Evolutionary conservation across 164 flowering plant genomes (phyloP).

Genomic region (Chimonanthus salicifolius): DNA sequence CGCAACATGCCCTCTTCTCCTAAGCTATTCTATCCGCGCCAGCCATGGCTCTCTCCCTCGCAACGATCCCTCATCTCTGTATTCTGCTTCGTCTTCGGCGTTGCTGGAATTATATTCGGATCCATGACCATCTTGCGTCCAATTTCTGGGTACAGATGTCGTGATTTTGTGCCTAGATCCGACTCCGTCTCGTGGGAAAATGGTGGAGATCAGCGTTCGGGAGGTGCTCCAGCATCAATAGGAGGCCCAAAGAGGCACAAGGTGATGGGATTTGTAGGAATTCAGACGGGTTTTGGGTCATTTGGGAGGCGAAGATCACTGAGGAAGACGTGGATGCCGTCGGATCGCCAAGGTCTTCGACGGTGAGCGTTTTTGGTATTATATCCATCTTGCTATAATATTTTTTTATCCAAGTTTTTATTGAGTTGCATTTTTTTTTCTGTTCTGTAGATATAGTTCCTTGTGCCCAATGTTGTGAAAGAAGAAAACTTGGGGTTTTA

Average conservation of each 20-base stretch:
- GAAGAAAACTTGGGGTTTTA: too few species aligned
- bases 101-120: constrained; percentile 49
- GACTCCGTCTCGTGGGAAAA: constrained; percentile 72
- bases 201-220: constrained; percentile 4
- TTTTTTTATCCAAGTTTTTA: neutral
- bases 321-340: constrained; percentile 92
- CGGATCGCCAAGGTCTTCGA: constrained; percentile 70
- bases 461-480: too few species aligned
- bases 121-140: constrained; percentile 23
- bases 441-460: too few species aligned
- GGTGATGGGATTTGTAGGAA: constrained; percentile 94
- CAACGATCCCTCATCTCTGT: constrained; percentile 32
- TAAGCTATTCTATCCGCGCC: constrained; percentile 56
- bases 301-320: constrained; percentile 65
- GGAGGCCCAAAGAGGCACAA: constrained; percentile 49
- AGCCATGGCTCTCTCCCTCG: constrained; percentile 18
- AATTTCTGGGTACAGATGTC: constrained; percentile 25
- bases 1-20: constrained; percentile 62
- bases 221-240: neutral
- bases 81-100: constrained; percentile 42
- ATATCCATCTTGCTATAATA: neutral
- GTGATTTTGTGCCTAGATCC: constrained; percentile 32
- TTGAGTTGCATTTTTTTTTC: too few species aligned
- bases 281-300: constrained; percentile 88
- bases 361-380: constrained; percentile 32